These are phyloP conservation scores for Zymoseptoria pseudotritici DNA, from an alignment of 2,329 filamentous ascomycete species.

Conservation along the genomic window DNA sequence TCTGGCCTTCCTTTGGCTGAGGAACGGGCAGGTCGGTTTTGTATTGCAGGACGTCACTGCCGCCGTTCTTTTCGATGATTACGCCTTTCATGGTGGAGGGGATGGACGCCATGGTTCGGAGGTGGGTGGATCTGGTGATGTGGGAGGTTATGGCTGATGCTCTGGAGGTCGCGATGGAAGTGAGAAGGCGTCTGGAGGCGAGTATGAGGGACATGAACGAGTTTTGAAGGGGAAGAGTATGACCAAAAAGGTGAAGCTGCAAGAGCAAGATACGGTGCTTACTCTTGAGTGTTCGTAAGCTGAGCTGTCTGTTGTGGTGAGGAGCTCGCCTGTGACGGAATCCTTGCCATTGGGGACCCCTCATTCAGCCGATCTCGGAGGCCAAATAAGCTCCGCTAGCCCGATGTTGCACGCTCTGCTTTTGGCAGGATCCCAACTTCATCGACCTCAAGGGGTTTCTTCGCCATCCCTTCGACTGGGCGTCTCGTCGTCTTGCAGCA, in stretches of 20 bases:
- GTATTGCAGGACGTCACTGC: slow-evolving; percentile 63
- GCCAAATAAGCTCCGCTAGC: background rate
- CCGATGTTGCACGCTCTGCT: background rate
- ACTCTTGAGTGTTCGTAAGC: background rate
- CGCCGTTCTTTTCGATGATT: slow-evolving; percentile 64
- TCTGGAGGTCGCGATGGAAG: slow-evolving; percentile 17
- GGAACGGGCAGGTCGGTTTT: slow-evolving; percentile 66
- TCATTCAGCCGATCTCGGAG: background rate
- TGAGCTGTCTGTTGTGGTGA: background rate
- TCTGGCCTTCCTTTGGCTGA: slow-evolving; percentile 56
- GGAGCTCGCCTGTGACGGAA: background rate
- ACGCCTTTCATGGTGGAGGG: slow-evolving; percentile 67
- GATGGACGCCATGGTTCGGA: slow-evolving; percentile 40
- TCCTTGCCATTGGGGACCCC: background rate
- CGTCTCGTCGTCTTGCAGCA: background rate
- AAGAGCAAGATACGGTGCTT: background rate
- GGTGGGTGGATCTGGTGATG: slow-evolving; percentile 4
- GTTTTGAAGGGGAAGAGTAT: background rate
- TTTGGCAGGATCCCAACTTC: background rate
- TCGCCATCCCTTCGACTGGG: background rate
- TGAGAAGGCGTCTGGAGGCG: slow-evolving; percentile 8
- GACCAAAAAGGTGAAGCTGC: background rate
- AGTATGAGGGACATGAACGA: slow-evolving; percentile 15
- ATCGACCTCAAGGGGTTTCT: background rate
- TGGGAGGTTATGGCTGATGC: slow-evolving; percentile 21